Conservation (phyloP, 139 green algal genomes). For the Astrephomene gubernaculifera region DNA sequence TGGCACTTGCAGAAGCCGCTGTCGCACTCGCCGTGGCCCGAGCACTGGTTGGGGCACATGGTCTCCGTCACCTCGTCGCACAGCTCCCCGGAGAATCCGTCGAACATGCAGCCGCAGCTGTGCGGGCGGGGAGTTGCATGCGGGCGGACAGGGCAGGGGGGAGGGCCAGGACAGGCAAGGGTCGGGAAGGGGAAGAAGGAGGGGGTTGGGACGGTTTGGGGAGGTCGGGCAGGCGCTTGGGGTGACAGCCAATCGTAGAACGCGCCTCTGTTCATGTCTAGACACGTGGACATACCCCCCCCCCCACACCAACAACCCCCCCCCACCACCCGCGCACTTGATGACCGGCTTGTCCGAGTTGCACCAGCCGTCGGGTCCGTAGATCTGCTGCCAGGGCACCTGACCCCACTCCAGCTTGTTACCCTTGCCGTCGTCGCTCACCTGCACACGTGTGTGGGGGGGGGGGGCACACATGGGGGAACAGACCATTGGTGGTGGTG, state of each 20-base stretch:
- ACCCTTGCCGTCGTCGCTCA: slow-evolving; percentile 58
- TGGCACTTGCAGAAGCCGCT: slow-evolving; percentile 74
- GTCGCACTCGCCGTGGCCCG: slow-evolving; percentile 62
- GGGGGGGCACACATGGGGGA: no score
- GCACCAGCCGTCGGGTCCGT: slow-evolving; percentile 61
- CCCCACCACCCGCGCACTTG: not conserved
- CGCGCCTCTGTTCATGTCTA: no score
- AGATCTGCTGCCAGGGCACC: slow-evolving; percentile 49
- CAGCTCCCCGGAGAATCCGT: slow-evolving; percentile 54
- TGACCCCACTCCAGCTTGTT: slow-evolving; percentile 51
- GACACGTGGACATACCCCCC: no score
- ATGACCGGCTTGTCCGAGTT: slow-evolving; percentile 26
- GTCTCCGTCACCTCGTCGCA: slow-evolving; percentile 63
- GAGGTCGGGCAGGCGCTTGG: no score
- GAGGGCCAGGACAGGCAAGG: no score
- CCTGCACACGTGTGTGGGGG: no score
- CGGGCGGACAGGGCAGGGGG: not conserved
- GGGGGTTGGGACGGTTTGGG: no score
- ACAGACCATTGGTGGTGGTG: no score
- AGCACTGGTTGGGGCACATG: slow-evolving; percentile 77
- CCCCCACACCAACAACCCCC: not conserved
- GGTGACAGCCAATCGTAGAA: no score
- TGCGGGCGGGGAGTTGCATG: not conserved
- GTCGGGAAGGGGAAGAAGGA: no score
- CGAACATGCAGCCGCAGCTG: slow-evolving; percentile 48